Evolutionary conservation across 768 basidiomycete genomes (phyloP), one percentile per base, ranked within the genome.

Genomic region (Xerocomellus dryophilus): DNA sequence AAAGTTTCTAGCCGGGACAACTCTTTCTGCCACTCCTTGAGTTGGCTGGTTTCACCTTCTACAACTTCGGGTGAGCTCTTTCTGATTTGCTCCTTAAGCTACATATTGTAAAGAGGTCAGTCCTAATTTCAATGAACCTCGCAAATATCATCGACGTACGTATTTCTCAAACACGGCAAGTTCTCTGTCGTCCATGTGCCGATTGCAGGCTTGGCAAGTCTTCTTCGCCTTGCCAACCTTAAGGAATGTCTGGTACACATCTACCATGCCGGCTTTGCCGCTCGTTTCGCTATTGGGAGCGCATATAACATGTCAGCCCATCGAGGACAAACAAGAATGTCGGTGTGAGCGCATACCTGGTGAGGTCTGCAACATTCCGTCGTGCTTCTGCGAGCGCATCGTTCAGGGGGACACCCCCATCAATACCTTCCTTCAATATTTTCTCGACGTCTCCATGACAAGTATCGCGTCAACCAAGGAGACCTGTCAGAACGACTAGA

Each of bases 121-220:
- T 12, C 11, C 15, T 1, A 1, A 7, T 12, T 9, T 10, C 1
- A 27, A 41, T 2, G 12, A 14, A 42, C 7, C 2, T 8, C 9
- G 8, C 17, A 34, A 34, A 39, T 2, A 17, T 12, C 17, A 8
- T 23, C 47, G 23, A 54, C 84, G 48, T 52, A 90, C 92, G 62
- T 83, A 83, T 71, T 78, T 80, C 67, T 94, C 88, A 56, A 94
- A 90, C 1, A 78, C 76, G 0, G 71, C 71, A 43, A 81, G 60
- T 41, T 85, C 85, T 2, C 66, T 63, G 25, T 79, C 78, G 20
- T 79, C 73, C 64, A 98, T 71, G 36, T 75, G 75, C 2, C 94
- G 81, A 61, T 84, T 83, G 66, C 96, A 98, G 8, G 84, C 84
- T 11, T 81, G 75, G 63, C 96, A 99, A 0, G 76, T 69, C 63